Conservation (phyloP, 257 asterid genomes). For the Nicotiana sylvestris region DNA sequence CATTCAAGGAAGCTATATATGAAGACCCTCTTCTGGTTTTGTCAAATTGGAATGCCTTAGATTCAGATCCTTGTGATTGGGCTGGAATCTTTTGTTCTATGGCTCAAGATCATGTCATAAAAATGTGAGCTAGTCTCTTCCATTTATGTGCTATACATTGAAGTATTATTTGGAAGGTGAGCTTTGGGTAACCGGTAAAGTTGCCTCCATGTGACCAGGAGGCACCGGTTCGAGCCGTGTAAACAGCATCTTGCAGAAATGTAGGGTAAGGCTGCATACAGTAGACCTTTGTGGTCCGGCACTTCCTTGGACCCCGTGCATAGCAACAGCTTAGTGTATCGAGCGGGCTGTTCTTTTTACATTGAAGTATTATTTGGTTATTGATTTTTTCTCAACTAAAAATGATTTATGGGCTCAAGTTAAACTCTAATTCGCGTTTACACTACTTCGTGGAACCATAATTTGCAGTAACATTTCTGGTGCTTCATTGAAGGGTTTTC, state of each 20-base stretch:
- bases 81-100: slow-evolving; percentile 64
- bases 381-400: background rate
- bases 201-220: too few relatives aligned
- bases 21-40: slow-evolving; percentile 79
- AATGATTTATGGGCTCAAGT: background rate
- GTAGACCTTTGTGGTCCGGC: too few relatives aligned
- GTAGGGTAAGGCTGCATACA: too few relatives aligned
- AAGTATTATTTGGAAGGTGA: background rate
- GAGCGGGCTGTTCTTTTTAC: too few relatives aligned
- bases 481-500: slow-evolving; percentile 75
- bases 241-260: too few relatives aligned
- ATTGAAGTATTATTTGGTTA: background rate
- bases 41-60: slow-evolving; percentile 79
- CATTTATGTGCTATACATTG: background rate
- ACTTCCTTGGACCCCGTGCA: too few relatives aligned
- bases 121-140: slow-evolving; percentile 55
- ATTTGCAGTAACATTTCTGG: slow-evolving; percentile 76
- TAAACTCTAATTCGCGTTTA: background rate
- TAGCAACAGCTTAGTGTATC: too few relatives aligned
- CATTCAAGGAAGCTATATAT: slow-evolving; percentile 79
- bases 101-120: slow-evolving; percentile 65
- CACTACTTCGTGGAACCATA: slow-evolving; percentile 5
- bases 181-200: too few relatives aligned
- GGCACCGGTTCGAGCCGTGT: too few relatives aligned
- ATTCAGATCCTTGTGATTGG: slow-evolving; percentile 86